A percentile compares a stretch with the other conserved stretches of the same genome.
Evolutionary conservation across 2,329 filamentous ascomycete genomes (phyloP).

Genomic region (Fusarium sp.): DNA sequence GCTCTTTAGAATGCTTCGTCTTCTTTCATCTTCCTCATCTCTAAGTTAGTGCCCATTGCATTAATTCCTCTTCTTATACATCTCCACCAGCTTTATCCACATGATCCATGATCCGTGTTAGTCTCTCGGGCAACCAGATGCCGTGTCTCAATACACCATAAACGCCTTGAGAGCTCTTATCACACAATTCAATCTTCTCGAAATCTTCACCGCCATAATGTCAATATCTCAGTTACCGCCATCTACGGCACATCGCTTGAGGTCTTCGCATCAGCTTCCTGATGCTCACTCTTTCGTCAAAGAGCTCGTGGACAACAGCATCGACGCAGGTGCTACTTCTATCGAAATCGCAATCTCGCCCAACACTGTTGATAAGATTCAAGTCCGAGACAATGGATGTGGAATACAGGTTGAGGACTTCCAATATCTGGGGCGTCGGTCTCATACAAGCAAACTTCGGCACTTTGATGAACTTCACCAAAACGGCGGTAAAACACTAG

Average conservation of each 20-base stretch:
- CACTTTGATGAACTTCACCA: constrained; percentile 70
- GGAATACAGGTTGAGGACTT: constrained; percentile 75
- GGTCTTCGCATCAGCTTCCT: constrained; percentile 70
- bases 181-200: constrained; percentile 25
- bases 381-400: constrained; percentile 79
- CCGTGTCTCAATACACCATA: constrained; percentile 36
- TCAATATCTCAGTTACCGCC: constrained; percentile 63
- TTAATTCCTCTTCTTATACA: constrained; percentile 21
- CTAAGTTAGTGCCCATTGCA: constrained; percentile 1
- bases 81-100: constrained; percentile 37
- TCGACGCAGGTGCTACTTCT: constrained; percentile 76
- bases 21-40: not conserved
- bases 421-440: constrained; percentile 69
- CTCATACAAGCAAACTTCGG: constrained; percentile 79
- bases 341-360: constrained; percentile 73
- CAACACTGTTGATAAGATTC: constrained; percentile 76
- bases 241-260: constrained; percentile 66
- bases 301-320: constrained; percentile 81
- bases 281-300: constrained; percentile 74
- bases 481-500: constrained; percentile 71
- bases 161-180: constrained; percentile 19
- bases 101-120: constrained; percentile 43
- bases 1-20: not conserved
- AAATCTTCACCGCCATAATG: constrained; percentile 51
- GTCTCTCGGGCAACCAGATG: constrained; percentile 43